Base-by-base conservation (phyloP, 495 filamentous ascomycete genomes). In the Penicillium bovifimosum region DNA sequence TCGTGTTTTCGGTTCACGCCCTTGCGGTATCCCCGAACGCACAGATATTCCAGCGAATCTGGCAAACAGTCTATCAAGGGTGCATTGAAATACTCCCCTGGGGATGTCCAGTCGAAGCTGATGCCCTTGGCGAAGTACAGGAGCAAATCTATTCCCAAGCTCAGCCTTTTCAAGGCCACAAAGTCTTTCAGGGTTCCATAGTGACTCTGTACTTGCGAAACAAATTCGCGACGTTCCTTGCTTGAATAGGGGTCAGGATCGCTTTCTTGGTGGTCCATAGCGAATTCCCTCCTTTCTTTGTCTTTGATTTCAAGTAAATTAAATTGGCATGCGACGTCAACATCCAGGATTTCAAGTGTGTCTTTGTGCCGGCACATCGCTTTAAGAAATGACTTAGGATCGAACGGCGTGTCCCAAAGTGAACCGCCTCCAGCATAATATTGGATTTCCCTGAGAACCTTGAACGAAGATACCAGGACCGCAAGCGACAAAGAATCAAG, bases 351-450 rank as follows among this genome's bases (percentile, higher is more conserved):
- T 24, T 68, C 61, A 14, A 70, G 46, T 8, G 60, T 66, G 1
- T 58, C 47, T 16, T 59, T 62, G 47, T 68, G 61, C 2, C 39
- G 9, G 9, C 54, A 54, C 9, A 65, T 31, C 1, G 58, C 41
- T 34, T 61, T 59, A 41, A 66, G 52, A 24, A 69, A 51, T 13
- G 56, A 49, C 18, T 60, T 62, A 27, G 55, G 28, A 33, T 56
- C 55, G 49, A 66, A n/a, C n/a, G n/a, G n/a, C n/a, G n/a, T n/a
- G n/a, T n/a, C n/a, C n/a, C n/a, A n/a, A n/a, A n/a, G n/a, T n/a
- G n/a, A n/a, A n/a, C n/a, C n/a, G n/a, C n/a, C 66, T 7, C 66
- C 61, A 1, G 60, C 54, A 5, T 56, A 50, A 35, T 65, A 64
- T 9, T 46, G 46, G 35, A 65, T 55, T 41, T 61, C 54, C 26